Evolutionary conservation across 2,329 filamentous ascomycete genomes (phyloP).

Genomic region (Diaporthe sp.): DNA sequence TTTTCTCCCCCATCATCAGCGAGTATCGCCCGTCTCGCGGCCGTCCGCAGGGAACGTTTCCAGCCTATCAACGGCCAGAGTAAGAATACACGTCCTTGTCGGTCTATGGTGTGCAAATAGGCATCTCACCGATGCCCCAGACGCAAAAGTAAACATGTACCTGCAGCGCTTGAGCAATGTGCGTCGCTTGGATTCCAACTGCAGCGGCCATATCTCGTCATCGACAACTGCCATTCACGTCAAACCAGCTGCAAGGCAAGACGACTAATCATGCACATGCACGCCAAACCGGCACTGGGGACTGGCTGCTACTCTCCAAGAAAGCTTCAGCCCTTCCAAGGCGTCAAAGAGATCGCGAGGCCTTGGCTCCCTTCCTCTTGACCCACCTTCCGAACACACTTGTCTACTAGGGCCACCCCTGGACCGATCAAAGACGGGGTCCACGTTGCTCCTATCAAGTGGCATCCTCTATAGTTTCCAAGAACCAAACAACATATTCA

Average conservation of each 20-base stretch:
- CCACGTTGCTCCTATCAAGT: background rate
- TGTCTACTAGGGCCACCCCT: background rate
- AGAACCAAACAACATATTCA: background rate
- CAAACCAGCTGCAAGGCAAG: background rate
- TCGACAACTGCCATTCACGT: background rate
- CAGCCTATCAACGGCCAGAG: background rate
- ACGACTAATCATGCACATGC: slow-evolving; percentile 22
- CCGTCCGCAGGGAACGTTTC: background rate
- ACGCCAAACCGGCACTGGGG: slow-evolving; percentile 6
- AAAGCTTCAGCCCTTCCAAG: slow-evolving; percentile 22
- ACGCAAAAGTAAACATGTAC: background rate
- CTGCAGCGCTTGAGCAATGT: background rate
- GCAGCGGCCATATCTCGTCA: background rate
- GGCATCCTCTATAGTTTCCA: background rate
- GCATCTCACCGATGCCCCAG: background rate
- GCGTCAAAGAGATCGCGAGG: slow-evolving; percentile 14
- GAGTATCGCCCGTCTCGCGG: background rate
- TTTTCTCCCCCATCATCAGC: background rate
- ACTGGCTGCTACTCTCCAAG: slow-evolving; percentile 5
- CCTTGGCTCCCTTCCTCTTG: background rate
- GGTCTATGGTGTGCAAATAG: background rate
- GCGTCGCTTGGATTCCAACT: background rate
- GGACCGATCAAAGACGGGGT: background rate
- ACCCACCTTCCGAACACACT: background rate
- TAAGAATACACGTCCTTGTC: background rate